Percentiles rank a stretch among this genome's conserved stretches.
These are phyloP conservation scores for Pythium rishiriense DNA, from an alignment of 352 stramenopile species.

Conservation along the genomic window DNA sequence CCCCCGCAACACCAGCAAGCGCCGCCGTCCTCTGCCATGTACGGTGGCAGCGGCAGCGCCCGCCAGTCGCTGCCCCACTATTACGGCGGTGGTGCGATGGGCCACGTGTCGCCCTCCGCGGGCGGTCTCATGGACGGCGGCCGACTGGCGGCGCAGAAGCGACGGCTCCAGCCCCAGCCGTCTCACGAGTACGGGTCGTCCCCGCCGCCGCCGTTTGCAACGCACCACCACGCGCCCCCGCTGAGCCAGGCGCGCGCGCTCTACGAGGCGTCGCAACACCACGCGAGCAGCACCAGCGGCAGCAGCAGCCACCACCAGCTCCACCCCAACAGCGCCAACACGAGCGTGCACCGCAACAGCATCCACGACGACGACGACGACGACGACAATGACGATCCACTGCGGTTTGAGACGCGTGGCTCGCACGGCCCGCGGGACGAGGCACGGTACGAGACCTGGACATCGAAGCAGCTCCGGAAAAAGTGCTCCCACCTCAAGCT, in stretches of 20 bases:
- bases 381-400: constrained; percentile 20
- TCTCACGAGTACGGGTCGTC: constrained; percentile 1
- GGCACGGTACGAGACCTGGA: constrained; percentile 78
- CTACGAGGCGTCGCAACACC: constrained; percentile 23
- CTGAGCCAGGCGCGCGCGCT: not conserved
- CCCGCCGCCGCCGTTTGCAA: not conserved
- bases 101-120: not conserved
- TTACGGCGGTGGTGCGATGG: not conserved
- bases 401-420: constrained; percentile 34
- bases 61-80: constrained; percentile 6
- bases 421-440: constrained; percentile 60
- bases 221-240: not conserved
- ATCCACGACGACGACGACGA: constrained; percentile 9
- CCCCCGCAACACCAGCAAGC: not conserved
- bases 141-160: constrained; percentile 17
- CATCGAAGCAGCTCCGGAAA: constrained; percentile 78
- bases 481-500: constrained; percentile 83
- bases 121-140: constrained; percentile 3
- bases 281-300: constrained; percentile 24
- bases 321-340: not conserved
- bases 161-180: constrained; percentile 4
- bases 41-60: constrained; percentile 10
- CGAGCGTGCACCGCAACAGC: not conserved
- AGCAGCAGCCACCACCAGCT: constrained; percentile 6
- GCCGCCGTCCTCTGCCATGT: not conserved